These are phyloP conservation scores for Tripidium arundinaceum DNA, from an alignment of 202 grass and related monocot species.

Conservation along the genomic window DNA sequence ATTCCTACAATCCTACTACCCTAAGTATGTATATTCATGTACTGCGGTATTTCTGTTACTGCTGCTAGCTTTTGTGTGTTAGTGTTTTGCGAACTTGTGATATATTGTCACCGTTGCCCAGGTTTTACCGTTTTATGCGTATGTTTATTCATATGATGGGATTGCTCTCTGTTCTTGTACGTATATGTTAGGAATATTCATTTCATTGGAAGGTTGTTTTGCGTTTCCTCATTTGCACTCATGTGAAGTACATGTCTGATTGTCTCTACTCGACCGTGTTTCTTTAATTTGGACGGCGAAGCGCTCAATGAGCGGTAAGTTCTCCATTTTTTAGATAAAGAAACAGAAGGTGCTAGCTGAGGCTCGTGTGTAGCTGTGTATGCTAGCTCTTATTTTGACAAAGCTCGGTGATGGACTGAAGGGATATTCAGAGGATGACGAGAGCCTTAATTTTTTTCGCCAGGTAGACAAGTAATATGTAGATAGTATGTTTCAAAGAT, in stretches of 20 bases:
- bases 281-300: not conserved
- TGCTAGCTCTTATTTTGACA: not conserved
- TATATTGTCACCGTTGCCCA: not conserved
- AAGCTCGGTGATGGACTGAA: not conserved
- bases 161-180: slow-evolving; percentile 6
- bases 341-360: too few species aligned
- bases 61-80: not conserved
- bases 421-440: not conserved
- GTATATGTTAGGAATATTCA: slow-evolving; percentile 20
- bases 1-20: not conserved
- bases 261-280: not conserved
- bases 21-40: not conserved
- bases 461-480: too few species aligned
- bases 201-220: not conserved
- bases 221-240: not conserved
- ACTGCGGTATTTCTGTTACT: not conserved
- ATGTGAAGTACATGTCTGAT: not conserved
- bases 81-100: not conserved
- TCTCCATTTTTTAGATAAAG: not conserved
- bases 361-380: not conserved
- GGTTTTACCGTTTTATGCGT: not conserved
- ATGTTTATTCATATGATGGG: not conserved
- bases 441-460: not conserved
- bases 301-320: not conserved
- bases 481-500: too few species aligned